Evolutionary conservation across 2,329 filamentous ascomycete genomes (phyloP).

Genomic region (Phialophora verrucosa): DNA sequence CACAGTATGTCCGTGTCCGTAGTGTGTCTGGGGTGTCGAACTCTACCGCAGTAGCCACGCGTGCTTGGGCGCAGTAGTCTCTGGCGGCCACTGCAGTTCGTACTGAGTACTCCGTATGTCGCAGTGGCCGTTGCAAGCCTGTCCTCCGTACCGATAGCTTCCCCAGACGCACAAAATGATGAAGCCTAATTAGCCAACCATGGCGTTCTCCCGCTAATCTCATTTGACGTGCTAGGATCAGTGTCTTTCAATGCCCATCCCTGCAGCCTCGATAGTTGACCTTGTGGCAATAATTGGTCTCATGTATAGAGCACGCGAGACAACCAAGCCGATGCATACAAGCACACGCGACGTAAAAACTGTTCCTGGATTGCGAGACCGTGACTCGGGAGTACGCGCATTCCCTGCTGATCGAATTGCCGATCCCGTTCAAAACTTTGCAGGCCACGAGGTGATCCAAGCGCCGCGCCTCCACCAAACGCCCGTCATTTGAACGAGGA

Average conservation of each 20-base stretch:
- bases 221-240: background rate
- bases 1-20: conserved; percentile 1
- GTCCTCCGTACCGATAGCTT: background rate
- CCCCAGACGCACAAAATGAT: background rate
- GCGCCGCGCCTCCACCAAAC: conserved; percentile 14
- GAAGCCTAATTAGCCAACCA: conserved; percentile 1
- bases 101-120: background rate
- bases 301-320: background rate
- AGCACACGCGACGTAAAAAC: background rate
- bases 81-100: background rate
- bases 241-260: background rate
- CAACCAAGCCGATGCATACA: background rate
- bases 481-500: conserved; percentile 13
- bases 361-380: background rate
- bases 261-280: background rate
- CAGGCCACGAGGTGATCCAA: conserved; percentile 20
- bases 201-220: conserved; percentile 12
- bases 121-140: conserved; percentile 6
- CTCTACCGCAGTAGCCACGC: background rate
- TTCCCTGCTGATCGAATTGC: conserved; percentile 16
- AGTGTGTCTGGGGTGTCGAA: background rate
- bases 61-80: background rate
- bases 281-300: background rate
- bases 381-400: background rate
- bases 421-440: conserved; percentile 10